Percentiles rank a stretch among this genome's conserved stretches.
Conservation (phyloP, 2,329 filamentous ascomycete species). For the Taxawa tesnikishii region DNA sequence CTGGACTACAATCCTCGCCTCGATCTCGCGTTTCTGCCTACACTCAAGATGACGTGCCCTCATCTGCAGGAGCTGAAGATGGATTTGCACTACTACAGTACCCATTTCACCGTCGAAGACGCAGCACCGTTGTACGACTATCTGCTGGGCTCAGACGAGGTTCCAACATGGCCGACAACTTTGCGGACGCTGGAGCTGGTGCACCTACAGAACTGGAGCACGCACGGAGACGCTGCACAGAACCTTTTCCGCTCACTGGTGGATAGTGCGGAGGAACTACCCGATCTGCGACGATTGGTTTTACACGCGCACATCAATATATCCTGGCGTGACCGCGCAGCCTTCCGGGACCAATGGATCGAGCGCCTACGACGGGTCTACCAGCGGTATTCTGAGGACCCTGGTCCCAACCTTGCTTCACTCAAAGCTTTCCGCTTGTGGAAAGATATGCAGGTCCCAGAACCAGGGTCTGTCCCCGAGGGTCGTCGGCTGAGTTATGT, state of each 20-base stretch:
- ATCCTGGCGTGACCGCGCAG: conserved; percentile 66
- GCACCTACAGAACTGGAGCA: conserved; percentile 62
- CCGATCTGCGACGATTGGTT: conserved; percentile 54
- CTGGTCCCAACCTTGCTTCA: conserved; percentile 29
- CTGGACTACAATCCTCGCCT: conserved; percentile 72
- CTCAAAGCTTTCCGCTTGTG: conserved; percentile 28
- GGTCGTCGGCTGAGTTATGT: conserved; percentile 9
- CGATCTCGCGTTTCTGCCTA: conserved; percentile 59
- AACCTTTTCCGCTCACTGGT: conserved; percentile 71
- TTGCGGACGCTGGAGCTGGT: conserved; percentile 62
- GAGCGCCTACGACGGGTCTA: conserved; percentile 58
- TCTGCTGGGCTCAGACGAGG: conserved; percentile 48
- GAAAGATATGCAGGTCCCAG: conserved; percentile 16
- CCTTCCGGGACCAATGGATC: conserved; percentile 69
- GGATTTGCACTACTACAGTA: conserved; percentile 67
- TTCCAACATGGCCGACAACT: conserved; percentile 66
- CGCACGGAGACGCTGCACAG: conserved; percentile 48
- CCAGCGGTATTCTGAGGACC: conserved; percentile 36
- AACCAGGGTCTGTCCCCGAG: background rate
- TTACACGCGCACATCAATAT: conserved; percentile 71
- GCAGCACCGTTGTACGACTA: conserved; percentile 63
- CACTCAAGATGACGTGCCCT: conserved; percentile 56
- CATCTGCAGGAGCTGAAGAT: conserved; percentile 58
- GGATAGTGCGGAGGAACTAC: conserved; percentile 54
- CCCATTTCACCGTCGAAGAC: conserved; percentile 55